Conservation (phyloP, 331 rosid genomes). For the Spiraea crenata region DNA sequence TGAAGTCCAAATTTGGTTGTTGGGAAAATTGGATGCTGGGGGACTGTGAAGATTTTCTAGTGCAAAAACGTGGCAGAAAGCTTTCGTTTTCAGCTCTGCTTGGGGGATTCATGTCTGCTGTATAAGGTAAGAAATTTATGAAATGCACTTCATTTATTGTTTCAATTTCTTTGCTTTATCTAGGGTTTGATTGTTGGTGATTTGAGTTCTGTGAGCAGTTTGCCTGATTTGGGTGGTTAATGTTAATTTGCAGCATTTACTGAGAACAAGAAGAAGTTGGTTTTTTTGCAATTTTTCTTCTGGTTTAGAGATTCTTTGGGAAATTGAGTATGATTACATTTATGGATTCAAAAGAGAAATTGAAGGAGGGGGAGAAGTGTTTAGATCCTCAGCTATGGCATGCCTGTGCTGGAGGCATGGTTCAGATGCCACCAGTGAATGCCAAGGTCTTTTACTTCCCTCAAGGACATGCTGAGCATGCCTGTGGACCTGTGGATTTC, state of each 20-base stretch:
- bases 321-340: conserved; percentile 71
- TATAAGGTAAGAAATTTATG: conserved; percentile 44
- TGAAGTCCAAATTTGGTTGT: not conserved
- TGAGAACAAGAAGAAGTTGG: not conserved
- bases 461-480: conserved; percentile 92
- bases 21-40: conserved; percentile 29
- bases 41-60: conserved; percentile 19
- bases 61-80: conserved; percentile 31
- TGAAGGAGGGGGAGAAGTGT: conserved; percentile 62
- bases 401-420: conserved; percentile 98
- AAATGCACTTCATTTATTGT: conserved; percentile 23
- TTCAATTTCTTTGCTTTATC: not conserved
- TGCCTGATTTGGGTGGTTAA: conserved; percentile 19
- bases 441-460: conserved; percentile 81
- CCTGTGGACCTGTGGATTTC: conserved; percentile 67
- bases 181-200: not conserved
- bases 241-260: conserved; percentile 11
- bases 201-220: conserved; percentile 9
- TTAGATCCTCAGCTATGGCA: conserved; percentile 92
- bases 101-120: conserved; percentile 29
- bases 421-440: conserved; percentile 76
- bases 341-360: conserved; percentile 75
- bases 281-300: not conserved
- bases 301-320: not conserved
- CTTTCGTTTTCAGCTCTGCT: conserved; percentile 28